These are phyloP conservation scores for Acanthamoeba castellanii DNA, from an alignment of 208 protist genomes.

Conservation along the genomic window DNA sequence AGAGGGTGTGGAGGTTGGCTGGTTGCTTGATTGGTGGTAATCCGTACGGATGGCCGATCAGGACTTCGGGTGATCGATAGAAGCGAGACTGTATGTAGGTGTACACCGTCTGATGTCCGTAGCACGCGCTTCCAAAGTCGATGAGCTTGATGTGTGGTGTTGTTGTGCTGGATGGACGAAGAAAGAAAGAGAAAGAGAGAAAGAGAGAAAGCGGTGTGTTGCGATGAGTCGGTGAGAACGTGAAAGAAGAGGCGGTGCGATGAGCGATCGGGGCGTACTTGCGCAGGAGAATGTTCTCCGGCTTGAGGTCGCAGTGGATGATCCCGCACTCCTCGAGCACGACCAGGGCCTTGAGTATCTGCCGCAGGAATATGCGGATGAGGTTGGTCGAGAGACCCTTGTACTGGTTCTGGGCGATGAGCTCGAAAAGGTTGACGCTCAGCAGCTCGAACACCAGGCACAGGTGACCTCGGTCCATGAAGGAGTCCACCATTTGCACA, in stretches of 20 bases:
- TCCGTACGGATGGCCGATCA: conserved; percentile 93
- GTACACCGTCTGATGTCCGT: conserved; percentile 92
- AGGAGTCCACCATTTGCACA: conserved; percentile 89
- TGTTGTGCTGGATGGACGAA: conserved; percentile 81
- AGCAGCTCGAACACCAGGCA: conserved; percentile 94
- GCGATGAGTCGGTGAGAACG: neutral
- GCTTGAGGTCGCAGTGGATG: conserved; percentile 98
- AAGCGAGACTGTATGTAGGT: conserved; percentile 97
- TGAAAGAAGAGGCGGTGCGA: neutral
- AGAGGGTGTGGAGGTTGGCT: no score
- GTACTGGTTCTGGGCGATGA: conserved; percentile 92
- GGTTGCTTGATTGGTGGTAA: no score
- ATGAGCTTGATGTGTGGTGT: conserved; percentile 95
- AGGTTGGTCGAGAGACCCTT: conserved; percentile 92
- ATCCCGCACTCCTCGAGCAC: conserved; percentile 94
- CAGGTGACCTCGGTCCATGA: conserved; percentile 92
- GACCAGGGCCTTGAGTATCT: conserved; percentile 95
- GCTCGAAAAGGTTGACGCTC: conserved; percentile 94
- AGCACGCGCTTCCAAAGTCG: conserved; percentile 97
- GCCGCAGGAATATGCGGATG: conserved; percentile 91
- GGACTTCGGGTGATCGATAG: conserved; percentile 97
- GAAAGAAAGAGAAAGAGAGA: neutral
- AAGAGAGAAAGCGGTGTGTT: neutral
- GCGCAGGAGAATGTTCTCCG: conserved; percentile 94
- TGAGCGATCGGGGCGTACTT: neutral